These are phyloP conservation scores for Calonectria fujianensis DNA, from an alignment of 2,329 filamentous ascomycete genomes.

Conservation along the genomic window DNA sequence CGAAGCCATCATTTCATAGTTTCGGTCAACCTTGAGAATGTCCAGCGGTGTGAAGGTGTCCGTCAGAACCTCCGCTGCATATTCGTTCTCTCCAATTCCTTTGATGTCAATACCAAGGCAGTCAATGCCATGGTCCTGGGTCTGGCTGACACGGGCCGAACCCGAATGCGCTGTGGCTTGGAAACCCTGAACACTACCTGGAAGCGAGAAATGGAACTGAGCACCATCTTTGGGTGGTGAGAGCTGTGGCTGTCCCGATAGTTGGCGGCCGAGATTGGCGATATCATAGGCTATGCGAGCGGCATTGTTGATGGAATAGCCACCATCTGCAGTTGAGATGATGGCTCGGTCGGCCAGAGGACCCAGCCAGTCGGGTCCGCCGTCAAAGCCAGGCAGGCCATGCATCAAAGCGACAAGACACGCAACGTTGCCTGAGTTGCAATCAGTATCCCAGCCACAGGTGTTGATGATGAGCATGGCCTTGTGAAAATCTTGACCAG, in stretches of 20 bases:
- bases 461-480: slow-evolving; percentile 8
- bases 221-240: neutral
- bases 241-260: neutral
- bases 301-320: slow-evolving; percentile 36
- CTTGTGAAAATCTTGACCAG: neutral
- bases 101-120: neutral
- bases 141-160: neutral
- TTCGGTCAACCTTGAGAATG: neutral
- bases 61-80: neutral
- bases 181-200: neutral
- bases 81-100: neutral
- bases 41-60: neutral
- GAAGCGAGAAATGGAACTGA: slow-evolving; percentile 12
- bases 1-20: slow-evolving; percentile 2
- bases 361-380: slow-evolving; percentile 32
- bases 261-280: neutral
- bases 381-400: neutral
- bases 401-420: slow-evolving; percentile 7
- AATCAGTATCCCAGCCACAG: slow-evolving; percentile 3
- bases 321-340: slow-evolving; percentile 35
- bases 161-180: neutral
- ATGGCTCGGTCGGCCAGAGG: slow-evolving; percentile 34
- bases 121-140: neutral
- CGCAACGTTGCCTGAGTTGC: slow-evolving; percentile 5
- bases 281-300: slow-evolving; percentile 2